Conservation (phyloP, 2,329 filamentous ascomycete species). For the Sordariomycetes sp. region DNA sequence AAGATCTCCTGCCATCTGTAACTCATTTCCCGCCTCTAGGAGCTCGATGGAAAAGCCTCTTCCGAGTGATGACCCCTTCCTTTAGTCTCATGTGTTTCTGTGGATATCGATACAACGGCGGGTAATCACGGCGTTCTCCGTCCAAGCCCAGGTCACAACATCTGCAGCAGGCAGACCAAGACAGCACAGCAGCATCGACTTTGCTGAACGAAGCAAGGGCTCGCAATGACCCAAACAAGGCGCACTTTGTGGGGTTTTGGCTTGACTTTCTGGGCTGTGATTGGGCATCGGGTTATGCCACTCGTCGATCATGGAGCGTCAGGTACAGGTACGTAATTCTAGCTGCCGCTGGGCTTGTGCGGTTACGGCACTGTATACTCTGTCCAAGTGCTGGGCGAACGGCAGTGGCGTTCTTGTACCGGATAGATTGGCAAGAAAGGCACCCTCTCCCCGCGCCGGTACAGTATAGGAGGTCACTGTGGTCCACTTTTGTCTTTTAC, state of each 20-base stretch:
- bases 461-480: no score
- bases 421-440: no score
- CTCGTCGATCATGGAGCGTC: background rate
- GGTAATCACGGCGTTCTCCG: no score
- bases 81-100: no score
- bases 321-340: background rate
- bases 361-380: background rate
- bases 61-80: no score
- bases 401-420: background rate
- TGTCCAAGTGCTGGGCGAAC: background rate
- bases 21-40: background rate
- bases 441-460: background rate
- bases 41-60: background rate
- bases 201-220: background rate
- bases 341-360: background rate
- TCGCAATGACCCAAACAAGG: background rate
- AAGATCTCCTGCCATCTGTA: background rate
- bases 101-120: no score
- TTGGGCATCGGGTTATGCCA: background rate
- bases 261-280: background rate
- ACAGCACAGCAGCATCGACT: background rate
- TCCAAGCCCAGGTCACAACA: no score
- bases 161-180: no score
- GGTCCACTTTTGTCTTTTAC: no score
- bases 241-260: background rate